Base-by-base conservation (phyloP, 257 asterid species). In the Mentha longifolia region DNA sequence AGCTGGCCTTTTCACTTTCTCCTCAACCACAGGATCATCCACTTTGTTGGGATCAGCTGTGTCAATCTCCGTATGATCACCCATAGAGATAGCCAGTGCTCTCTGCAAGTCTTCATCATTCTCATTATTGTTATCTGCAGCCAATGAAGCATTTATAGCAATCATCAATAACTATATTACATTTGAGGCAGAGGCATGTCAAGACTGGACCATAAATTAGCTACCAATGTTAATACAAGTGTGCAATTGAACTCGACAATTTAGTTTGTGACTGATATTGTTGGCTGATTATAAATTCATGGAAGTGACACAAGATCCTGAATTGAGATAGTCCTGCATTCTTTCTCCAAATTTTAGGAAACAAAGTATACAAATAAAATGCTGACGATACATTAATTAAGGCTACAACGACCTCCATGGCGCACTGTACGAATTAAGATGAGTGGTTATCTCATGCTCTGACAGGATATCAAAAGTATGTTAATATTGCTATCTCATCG, bases 31-130 rank as follows among this genome's bases (percentile, higher is more conserved):
- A 70, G 76, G 55, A 41, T 83, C 80, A 52, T 45, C 79, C 33
- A 78, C 76, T 70, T 89, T 85, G 77, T 75, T 74, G 56, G 50
- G 43, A 46, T 68, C 74, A 56, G 20, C 82, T 68, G 72, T 76
- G 68, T 65, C 79, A 39, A 65, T 62, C 63, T 83, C 87, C 47
- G 80, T 77, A 57, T 80, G 71, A 49, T 83, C 87, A 79, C 84
- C 95, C 95, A 95, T 86, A 49, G 99, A 95, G 68, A 81, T 88
- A 43, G 96, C 97, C 81, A 95, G 75, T 30, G 99, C 99, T 73
- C 72, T 84, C 72, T 74, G 86, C 75, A 94, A 69, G 55, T 87
- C 97, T 70, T 77, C 81, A 9, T 89, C 96, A 57, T 85, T 91
- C 52, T 72, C 93, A 37, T 71, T 78, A 59, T 39, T 82, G 57